These are phyloP conservation scores for Multifurca ochricompacta DNA, from an alignment of 768 basidiomycete genomes.

Conservation along the genomic window DNA sequence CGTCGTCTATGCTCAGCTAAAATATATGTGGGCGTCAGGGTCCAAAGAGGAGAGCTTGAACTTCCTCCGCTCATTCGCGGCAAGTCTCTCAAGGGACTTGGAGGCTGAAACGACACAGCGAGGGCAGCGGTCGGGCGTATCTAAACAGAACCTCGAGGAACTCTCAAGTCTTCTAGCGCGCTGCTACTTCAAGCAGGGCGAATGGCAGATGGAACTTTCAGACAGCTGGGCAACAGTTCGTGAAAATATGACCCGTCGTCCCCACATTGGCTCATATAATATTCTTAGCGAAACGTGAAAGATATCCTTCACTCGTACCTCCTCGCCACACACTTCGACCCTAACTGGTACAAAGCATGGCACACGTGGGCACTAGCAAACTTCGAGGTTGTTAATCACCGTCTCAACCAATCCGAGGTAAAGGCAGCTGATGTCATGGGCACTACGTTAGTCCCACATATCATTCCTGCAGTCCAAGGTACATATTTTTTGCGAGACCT, in stretches of 20 bases:
- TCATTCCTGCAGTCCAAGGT: constrained; percentile 93
- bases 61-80: constrained; percentile 77
- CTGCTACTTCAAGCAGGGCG: constrained; percentile 92
- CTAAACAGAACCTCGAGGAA: constrained; percentile 55
- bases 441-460: constrained; percentile 65
- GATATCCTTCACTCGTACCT: constrained; percentile 81
- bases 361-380: constrained; percentile 98
- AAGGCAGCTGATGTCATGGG: constrained; percentile 51
- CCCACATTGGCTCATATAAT: constrained; percentile 14
- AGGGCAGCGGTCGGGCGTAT: constrained; percentile 39
- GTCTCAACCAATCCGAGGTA: constrained; percentile 59
- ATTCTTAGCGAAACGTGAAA: constrained; percentile 61
- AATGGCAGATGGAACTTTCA: constrained; percentile 82
- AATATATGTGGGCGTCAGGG: constrained; percentile 91
- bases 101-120: constrained; percentile 49
- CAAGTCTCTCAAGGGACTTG: constrained; percentile 68
- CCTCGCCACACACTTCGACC: constrained; percentile 84
- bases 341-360: constrained; percentile 99
- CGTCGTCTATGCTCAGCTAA: constrained; percentile 93
- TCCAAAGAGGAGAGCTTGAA: constrained; percentile 69
- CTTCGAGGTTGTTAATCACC: constrained; percentile 81
- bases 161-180: constrained; percentile 86
- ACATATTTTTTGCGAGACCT: neutral
- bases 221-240: constrained; percentile 76
- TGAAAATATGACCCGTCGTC: constrained; percentile 9